Evolutionary conservation across 1,284 basidiomycete species (phyloP).

Genomic region (Marasmius oreades): DNA sequence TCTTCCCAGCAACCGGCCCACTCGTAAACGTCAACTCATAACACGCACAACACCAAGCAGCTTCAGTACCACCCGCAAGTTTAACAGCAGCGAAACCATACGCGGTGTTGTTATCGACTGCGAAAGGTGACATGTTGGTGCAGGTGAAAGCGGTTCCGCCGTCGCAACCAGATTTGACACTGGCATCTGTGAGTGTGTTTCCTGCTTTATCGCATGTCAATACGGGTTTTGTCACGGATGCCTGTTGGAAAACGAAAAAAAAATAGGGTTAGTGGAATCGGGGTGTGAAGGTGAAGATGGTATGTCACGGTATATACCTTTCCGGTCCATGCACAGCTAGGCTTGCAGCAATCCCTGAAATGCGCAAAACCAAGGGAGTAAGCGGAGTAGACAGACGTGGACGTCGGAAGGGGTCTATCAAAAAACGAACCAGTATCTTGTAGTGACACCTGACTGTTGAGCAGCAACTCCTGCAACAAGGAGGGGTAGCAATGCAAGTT

Average conservation of each 20-base stretch:
- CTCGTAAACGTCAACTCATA: slow-evolving; percentile 17
- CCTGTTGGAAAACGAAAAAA: slow-evolving; percentile 3
- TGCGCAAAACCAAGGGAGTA: background rate
- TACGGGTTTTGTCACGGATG: slow-evolving; percentile 13
- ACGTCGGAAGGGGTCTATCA: background rate
- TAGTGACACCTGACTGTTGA: slow-evolving; percentile 12
- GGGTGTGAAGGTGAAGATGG: background rate
- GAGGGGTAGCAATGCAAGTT: background rate
- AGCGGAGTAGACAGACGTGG: background rate
- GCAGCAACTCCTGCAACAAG: slow-evolving; percentile 4
- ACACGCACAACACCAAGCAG: slow-evolving; percentile 16
- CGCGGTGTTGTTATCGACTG: slow-evolving; percentile 14
- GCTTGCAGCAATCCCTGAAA: slow-evolving; percentile 16
- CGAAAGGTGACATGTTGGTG: slow-evolving; percentile 16
- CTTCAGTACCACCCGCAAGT: slow-evolving; percentile 12
- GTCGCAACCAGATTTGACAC: slow-evolving; percentile 16
- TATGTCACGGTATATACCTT: slow-evolving; percentile 3
- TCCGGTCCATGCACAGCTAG: slow-evolving; percentile 14
- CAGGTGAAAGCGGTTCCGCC: slow-evolving; percentile 16
- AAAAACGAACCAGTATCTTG: slow-evolving; percentile 12
- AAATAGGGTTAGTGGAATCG: background rate
- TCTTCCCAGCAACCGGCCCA: slow-evolving; percentile 14
- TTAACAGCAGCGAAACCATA: slow-evolving; percentile 17
- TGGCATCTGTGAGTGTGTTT: slow-evolving; percentile 13
- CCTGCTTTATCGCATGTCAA: slow-evolving; percentile 14